These are phyloP conservation scores for Phytophthora pistaciae DNA, from an alignment of 352 stramenopile genomes.

Conservation along the genomic window DNA sequence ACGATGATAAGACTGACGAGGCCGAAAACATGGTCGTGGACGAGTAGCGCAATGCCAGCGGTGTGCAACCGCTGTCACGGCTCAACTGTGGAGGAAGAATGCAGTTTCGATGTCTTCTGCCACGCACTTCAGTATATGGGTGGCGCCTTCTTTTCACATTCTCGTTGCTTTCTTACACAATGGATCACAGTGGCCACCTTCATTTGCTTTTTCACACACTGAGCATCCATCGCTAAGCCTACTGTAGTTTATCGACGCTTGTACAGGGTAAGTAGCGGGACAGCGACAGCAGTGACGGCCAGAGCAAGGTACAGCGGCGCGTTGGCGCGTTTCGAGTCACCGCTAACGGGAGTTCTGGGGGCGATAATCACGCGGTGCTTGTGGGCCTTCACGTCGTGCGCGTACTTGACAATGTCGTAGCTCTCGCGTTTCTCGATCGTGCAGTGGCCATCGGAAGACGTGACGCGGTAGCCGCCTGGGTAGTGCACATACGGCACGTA, in stretches of 20 bases:
- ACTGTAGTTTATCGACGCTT: slow-evolving; percentile 34
- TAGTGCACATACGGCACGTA: slow-evolving; percentile 45
- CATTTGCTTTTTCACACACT: slow-evolving; percentile 12
- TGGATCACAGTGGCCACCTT: neutral
- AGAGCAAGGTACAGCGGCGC: slow-evolving; percentile 32
- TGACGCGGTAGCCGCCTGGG: slow-evolving; percentile 38
- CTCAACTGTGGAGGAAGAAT: neutral
- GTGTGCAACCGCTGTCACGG: neutral
- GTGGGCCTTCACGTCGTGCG: slow-evolving; percentile 34
- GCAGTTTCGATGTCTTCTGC: neutral
- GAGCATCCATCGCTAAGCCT: too few species aligned
- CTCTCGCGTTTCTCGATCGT: slow-evolving; percentile 45
- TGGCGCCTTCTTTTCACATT: slow-evolving; percentile 4
- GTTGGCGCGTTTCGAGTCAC: slow-evolving; percentile 22
- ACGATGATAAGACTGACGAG: slow-evolving; percentile 41
- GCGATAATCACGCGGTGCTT: slow-evolving; percentile 43
- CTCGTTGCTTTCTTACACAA: neutral
- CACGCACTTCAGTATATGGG: neutral
- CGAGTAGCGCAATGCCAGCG: slow-evolving; percentile 26
- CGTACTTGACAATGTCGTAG: slow-evolving; percentile 53
- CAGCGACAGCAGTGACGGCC: slow-evolving; percentile 28
- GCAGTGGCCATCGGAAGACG: slow-evolving; percentile 35
- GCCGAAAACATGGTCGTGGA: slow-evolving; percentile 67
- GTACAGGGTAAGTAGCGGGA: slow-evolving; percentile 31
- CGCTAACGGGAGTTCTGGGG: slow-evolving; percentile 12